These are phyloP conservation scores for Xylaria palmicola DNA, from an alignment of 495 filamentous ascomycete species.

Conservation along the genomic window DNA sequence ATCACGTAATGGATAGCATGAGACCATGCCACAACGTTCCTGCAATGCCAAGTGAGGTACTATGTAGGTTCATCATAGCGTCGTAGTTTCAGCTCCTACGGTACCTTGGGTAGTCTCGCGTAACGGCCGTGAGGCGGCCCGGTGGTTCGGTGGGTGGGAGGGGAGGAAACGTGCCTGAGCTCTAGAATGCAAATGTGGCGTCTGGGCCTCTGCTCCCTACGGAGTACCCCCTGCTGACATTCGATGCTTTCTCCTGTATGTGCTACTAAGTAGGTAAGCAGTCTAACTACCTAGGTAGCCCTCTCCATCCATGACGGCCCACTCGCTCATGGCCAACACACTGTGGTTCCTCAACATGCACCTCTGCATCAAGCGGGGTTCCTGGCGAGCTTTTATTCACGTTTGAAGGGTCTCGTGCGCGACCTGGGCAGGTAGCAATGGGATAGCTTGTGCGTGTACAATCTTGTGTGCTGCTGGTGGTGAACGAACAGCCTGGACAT, in stretches of 20 bases:
- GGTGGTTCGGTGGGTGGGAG: constrained; percentile 2
- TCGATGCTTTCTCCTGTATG: constrained; percentile 6
- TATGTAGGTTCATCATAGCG: constrained; percentile 9
- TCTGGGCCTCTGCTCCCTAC: background rate
- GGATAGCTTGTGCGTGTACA: background rate
- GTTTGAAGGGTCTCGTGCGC: background rate
- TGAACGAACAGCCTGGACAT: background rate
- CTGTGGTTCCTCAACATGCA: constrained; percentile 1
- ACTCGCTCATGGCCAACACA: background rate
- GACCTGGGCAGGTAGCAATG: too few relatives aligned
- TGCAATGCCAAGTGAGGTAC: constrained; percentile 4
- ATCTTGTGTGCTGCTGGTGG: background rate
- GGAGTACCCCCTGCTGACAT: background rate
- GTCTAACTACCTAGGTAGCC: too few relatives aligned
- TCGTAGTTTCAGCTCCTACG: constrained; percentile 8
- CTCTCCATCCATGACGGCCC: constrained; percentile 5
- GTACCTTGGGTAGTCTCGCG: constrained; percentile 5
- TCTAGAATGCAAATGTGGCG: background rate
- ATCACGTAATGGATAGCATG: background rate
- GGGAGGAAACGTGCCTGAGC: constrained; percentile 9
- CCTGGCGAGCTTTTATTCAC: constrained; percentile 6
- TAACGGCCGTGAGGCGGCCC: constrained; percentile 13
- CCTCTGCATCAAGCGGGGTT: constrained; percentile 9
- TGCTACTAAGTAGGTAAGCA: too few relatives aligned
- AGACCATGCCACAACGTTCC: constrained; percentile 1